Evolutionary conservation across 176 grass and related monocot species (phyloP), one percentile per base, ranked within the genome.

Genomic region (Zea mays): DNA sequence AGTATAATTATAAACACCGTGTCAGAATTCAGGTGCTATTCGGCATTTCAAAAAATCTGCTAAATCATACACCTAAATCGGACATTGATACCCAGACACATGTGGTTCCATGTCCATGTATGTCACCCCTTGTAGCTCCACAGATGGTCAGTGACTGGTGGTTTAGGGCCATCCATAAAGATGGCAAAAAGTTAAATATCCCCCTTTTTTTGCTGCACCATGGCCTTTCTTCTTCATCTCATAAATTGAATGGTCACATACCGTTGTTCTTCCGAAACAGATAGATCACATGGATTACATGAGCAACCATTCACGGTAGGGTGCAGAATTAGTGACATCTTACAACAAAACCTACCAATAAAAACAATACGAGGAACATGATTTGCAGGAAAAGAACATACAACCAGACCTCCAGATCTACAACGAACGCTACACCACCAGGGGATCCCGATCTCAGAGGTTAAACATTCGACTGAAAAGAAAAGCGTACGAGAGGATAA

Each of bases 381-480:
- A 27, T 15, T 63, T 47, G 15, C 9, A 11, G 45, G 16, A 55
- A 34, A 73, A 37, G 20, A 73, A 37, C 15, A 50, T 4, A 1
- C 17, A 73, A 66, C 50, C 5, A 51, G 3, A 44, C 37, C 54
- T 39, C 54, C 4, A 13, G 46, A 20, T 65, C 15, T 17, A 47
- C 10, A 39, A 84, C 62, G 70, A 75, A 71, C 71, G 34, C 47
- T 81, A 80, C 49, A 75, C 40, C 71, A 40, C 27, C 0, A 9
- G 55, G 51, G 76, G 68, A 70, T 70, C 67, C 67, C 47, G 67
- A 84, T 87, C 75, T 74, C 60, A 39, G 21, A 50, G 16, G 13
- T 47, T 10, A 8, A 70, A 19, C 46, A 20, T 6, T 33, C 59
- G 21, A 2, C 38, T 46, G 5, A 13, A 13, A 48, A 34, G 15